Percentiles rank a stretch among this genome's conserved stretches.
Conservation (phyloP, 78 protist genomes). For the Dictyostelium brefeldianum region DNA sequence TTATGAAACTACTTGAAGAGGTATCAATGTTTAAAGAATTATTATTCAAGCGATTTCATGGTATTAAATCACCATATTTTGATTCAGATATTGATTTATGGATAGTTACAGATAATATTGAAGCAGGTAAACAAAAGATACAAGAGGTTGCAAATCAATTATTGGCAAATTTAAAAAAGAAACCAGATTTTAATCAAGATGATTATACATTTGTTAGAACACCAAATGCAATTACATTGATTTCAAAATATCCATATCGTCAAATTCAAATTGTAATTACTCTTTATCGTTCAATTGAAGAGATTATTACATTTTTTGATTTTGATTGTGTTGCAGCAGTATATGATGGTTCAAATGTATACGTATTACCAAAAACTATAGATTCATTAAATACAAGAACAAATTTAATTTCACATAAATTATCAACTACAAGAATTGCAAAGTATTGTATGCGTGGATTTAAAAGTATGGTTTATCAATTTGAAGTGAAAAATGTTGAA, state of each 20-base stretch:
- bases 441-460: too few relatives aligned
- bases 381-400: background rate
- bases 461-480: too few relatives aligned
- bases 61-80: background rate
- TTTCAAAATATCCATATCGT: background rate
- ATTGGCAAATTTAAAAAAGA: background rate
- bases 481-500: background rate
- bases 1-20: background rate
- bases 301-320: background rate
- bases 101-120: background rate
- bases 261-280: background rate
- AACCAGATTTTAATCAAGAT: too few relatives aligned
- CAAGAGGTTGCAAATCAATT: background rate
- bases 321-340: background rate
- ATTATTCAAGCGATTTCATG: background rate
- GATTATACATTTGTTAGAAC: background rate
- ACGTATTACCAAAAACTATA: background rate
- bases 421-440: too few relatives aligned
- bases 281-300: background rate
- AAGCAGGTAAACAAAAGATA: background rate
- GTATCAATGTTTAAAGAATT: background rate
- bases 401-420: too few relatives aligned
- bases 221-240: background rate
- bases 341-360: background rate
- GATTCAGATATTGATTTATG: background rate